Evolutionary conservation across 2,329 filamentous ascomycete species (phyloP).

Genomic region (Monilinia fructigena): DNA sequence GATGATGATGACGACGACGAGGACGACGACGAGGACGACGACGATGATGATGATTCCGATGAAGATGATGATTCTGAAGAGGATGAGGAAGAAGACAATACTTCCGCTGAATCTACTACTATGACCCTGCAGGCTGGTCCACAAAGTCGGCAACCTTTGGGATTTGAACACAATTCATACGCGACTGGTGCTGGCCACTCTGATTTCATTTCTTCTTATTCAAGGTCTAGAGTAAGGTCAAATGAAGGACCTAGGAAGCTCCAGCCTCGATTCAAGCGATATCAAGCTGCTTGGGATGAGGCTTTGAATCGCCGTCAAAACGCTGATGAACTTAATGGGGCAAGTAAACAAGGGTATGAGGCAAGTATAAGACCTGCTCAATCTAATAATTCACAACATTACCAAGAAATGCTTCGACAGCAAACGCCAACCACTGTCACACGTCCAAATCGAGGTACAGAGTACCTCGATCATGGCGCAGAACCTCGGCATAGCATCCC

Average conservation of each 20-base stretch:
- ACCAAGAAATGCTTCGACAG: slow-evolving; percentile 6
- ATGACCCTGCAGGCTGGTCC: slow-evolving; percentile 24
- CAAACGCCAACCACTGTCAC: slow-evolving; percentile 1
- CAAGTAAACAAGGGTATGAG: slow-evolving; percentile 14
- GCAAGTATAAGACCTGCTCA: slow-evolving; percentile 21
- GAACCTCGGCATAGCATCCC: slow-evolving; percentile 11
- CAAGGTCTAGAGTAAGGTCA: slow-evolving; percentile 11
- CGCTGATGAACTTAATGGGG: background rate
- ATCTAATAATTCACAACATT: slow-evolving; percentile 1
- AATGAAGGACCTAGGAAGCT: slow-evolving; percentile 25
- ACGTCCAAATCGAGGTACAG: background rate
- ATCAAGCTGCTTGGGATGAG: slow-evolving; percentile 41
- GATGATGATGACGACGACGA: slow-evolving; percentile 26
- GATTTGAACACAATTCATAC: background rate
- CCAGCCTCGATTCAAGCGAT: slow-evolving; percentile 39
- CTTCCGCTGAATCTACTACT: slow-evolving; percentile 27
- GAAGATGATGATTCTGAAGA: slow-evolving; percentile 27
- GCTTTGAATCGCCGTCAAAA: slow-evolving; percentile 35
- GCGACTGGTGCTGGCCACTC: background rate
- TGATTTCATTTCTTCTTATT: slow-evolving; percentile 1
- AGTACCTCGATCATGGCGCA: slow-evolving; percentile 7
- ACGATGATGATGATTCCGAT: slow-evolving; percentile 26
- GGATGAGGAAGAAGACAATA: slow-evolving; percentile 29
- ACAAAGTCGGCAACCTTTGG: slow-evolving; percentile 15
- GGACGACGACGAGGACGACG: slow-evolving; percentile 25